phyloP scores from a whole-genome alignment of 177 flowering plant genomes.

The Vitis hybrid region DNA sequence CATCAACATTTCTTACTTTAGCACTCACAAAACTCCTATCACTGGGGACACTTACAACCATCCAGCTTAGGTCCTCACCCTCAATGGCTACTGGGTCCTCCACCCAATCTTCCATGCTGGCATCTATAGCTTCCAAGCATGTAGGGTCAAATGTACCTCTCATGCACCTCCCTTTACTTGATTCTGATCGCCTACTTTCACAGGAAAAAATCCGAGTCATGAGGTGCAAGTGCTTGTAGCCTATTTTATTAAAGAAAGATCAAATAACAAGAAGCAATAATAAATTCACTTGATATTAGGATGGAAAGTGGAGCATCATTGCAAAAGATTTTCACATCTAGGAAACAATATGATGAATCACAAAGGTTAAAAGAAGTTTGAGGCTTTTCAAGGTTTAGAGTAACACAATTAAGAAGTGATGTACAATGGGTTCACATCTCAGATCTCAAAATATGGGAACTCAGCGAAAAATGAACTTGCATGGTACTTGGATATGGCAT shows the following conservation, averaged over 20 bases:
- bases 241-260: background rate
- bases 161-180: slow-evolving; percentile 4
- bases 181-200: slow-evolving; percentile 15
- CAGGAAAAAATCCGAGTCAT: background rate
- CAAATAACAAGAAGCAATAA: background rate
- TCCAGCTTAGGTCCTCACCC: slow-evolving; percentile 14
- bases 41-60: slow-evolving; percentile 12
- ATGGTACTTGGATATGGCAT: too few relatives aligned
- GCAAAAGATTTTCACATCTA: background rate
- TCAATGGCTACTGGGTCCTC: slow-evolving; percentile 7
- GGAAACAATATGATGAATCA: background rate
- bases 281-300: background rate
- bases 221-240: too few relatives aligned
- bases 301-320: background rate
- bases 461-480: too few relatives aligned
- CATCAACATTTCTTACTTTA: slow-evolving; percentile 6
- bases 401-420: too few relatives aligned
- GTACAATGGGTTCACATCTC: too few relatives aligned
- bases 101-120: slow-evolving; percentile 24
- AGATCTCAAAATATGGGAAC: too few relatives aligned
- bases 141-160: slow-evolving; percentile 18
- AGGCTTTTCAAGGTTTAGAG: too few relatives aligned
- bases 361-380: background rate
- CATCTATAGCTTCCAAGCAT: slow-evolving; percentile 23
- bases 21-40: slow-evolving; percentile 5